A percentile compares a stretch with the other conserved stretches of the same genome.
phyloP scores from a whole-genome alignment of 768 basidiomycete species.

The Boletus vinaceobasis region DNA sequence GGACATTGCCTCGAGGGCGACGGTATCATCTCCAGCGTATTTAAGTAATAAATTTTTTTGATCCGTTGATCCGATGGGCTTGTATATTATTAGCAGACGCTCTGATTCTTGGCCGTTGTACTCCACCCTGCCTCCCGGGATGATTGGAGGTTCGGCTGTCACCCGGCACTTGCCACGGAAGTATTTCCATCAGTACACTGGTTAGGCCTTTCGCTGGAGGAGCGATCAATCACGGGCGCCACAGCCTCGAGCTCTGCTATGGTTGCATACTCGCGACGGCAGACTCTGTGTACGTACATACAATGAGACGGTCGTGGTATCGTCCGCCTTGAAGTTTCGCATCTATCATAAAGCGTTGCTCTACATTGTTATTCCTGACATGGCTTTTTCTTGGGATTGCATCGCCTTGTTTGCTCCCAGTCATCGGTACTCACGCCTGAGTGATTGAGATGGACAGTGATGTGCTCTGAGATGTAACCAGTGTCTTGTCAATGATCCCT shows the following conservation, averaged over 20 bases:
- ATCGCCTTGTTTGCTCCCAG: not conserved
- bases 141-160: not conserved
- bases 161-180: not conserved
- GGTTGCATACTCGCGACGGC: not conserved
- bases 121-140: not conserved
- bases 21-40: not conserved
- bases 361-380: not conserved
- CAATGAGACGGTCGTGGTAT: not conserved
- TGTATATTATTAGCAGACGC: not conserved
- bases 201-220: too few relatives aligned
- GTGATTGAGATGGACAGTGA: not conserved
- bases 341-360: not conserved
- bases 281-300: not conserved
- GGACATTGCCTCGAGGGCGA: not conserved
- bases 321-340: not conserved
- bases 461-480: too few relatives aligned
- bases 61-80: not conserved
- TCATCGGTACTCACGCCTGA: not conserved
- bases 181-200: not conserved
- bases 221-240: too few relatives aligned
- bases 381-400: not conserved
- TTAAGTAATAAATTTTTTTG: too few relatives aligned
- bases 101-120: not conserved
- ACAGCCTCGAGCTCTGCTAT: not conserved
- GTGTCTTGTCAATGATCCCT: not conserved